A percentile compares a stretch with the other conserved stretches of the same genome.
Conservation (phyloP, 768 basidiomycete genomes). For the Cubamyces lactineus region DNA sequence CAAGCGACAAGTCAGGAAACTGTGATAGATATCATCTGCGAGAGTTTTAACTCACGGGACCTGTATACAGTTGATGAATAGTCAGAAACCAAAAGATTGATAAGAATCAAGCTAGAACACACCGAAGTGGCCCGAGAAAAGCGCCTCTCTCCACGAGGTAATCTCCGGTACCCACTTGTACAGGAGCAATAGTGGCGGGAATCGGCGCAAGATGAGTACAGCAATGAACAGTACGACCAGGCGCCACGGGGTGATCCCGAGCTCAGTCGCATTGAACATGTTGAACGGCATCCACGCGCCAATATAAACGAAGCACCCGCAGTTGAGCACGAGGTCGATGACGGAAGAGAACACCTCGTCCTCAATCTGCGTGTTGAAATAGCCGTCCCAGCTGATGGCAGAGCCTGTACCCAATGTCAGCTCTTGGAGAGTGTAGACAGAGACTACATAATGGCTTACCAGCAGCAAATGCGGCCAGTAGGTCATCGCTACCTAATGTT, state of each 20-base stretch:
- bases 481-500: conserved; percentile 83
- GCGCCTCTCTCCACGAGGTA: conserved; percentile 77
- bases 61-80: background rate
- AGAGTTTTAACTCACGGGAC: background rate
- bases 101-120: conserved; percentile 15
- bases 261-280: conserved; percentile 53
- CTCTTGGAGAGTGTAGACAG: too few relatives aligned
- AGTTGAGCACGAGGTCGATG: conserved; percentile 85
- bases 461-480: conserved; percentile 87
- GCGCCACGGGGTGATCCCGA: conserved; percentile 72
- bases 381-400: conserved; percentile 91
- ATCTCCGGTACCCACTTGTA: conserved; percentile 92
- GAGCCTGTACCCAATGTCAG: conserved; percentile 51
- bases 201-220: conserved; percentile 76
- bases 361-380: conserved; percentile 80
- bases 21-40: too few relatives aligned
- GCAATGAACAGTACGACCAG: conserved; percentile 67
- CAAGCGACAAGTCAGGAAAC: background rate
- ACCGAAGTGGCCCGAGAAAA: conserved; percentile 94
- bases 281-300: conserved; percentile 87
- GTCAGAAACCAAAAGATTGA: too few relatives aligned
- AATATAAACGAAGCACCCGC: conserved; percentile 78
- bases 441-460: conserved; percentile 51
- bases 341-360: conserved; percentile 88
- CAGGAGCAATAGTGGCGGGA: conserved; percentile 76